Evolutionary conservation across 2,329 filamentous ascomycete species (phyloP).

Genomic region (Ophiostoma populinum): DNA sequence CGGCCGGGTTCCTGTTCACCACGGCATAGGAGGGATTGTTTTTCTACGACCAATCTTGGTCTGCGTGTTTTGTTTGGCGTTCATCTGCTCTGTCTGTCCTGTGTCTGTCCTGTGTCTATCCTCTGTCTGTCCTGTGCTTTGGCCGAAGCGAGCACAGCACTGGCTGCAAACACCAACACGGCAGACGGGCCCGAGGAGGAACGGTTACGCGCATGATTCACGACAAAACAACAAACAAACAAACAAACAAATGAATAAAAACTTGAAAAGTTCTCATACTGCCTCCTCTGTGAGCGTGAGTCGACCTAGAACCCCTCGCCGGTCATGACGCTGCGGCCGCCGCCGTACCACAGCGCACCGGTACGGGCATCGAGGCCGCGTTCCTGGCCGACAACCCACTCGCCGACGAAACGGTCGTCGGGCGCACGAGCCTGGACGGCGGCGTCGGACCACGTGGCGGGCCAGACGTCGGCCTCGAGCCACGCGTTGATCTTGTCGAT

Average conservation of each 20-base stretch:
- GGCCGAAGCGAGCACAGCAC: no score
- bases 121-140: no score
- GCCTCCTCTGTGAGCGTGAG: background rate
- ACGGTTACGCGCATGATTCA: no score
- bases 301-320: conserved; percentile 39
- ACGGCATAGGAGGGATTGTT: no score
- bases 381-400: conserved; percentile 82
- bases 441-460: conserved; percentile 17
- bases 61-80: no score
- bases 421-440: conserved; percentile 4
- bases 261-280: conserved; percentile 1
- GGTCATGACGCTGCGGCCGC: conserved; percentile 49
- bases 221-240: conserved; percentile 3
- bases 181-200: background rate
- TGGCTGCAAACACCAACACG: no score
- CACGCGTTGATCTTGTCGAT: conserved; percentile 66
- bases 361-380: conserved; percentile 59
- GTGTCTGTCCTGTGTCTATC: no score
- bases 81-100: no score
- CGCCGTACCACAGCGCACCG: conserved; percentile 76
- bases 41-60: no score
- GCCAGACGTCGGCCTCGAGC: conserved; percentile 57
- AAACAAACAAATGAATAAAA: conserved; percentile 5
- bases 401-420: conserved; percentile 31
- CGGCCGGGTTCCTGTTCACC: no score